Evolutionary conservation across 176 grass and related monocot species (phyloP), one percentile per base, ranked within the genome.

Genomic region (Pontederia paniculata): DNA sequence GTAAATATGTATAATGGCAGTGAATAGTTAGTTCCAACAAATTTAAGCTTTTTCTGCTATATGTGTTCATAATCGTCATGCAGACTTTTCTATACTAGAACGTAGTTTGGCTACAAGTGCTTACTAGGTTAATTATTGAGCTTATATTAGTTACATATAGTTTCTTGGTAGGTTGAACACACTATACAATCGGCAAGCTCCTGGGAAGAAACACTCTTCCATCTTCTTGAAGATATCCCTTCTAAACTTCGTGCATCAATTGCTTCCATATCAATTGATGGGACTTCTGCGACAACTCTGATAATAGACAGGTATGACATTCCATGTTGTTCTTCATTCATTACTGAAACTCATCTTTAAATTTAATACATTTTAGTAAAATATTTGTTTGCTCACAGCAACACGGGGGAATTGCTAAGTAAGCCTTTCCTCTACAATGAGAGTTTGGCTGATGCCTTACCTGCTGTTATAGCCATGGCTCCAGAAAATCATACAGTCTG

Each of bases 391-490:
- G 1, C 1, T 31, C 5, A 49, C 57, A 84, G 88, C 20, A 68
- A 67, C 14, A 80, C 66, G 0, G 83, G 83, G 9, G 74, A 76
- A 60, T 67, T 88, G 20, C 48, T 94, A 12, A 72, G 66, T 4
- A 80, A 80, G 0, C 88, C 88, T 9, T 94, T 88, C 62, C 67
- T 94, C 8, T 94, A 88, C 73, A 83, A 94, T 58, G 83, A 94
- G 66, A 80, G 79, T 73, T 83, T 83, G 45, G 63, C 70, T 1
- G 72, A 83, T 8, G 88, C 88, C 15, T 76, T 94, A 21, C 83
- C 80, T 0, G 48, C 66, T 23, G 77, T 94, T 41, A 15, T 48
- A 12, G 70, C 88, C 10, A 84, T 94, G 3, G 83, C 80, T 13
- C 88, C 83, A 0, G 68, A 55, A n/a, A 94, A 94, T 23, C 83